Percentiles rank a stretch among this genome's conserved stretches.
Evolutionary conservation across 2,329 filamentous ascomycete genomes (phyloP).

Genomic region (Blastomyces gilchristii): DNA sequence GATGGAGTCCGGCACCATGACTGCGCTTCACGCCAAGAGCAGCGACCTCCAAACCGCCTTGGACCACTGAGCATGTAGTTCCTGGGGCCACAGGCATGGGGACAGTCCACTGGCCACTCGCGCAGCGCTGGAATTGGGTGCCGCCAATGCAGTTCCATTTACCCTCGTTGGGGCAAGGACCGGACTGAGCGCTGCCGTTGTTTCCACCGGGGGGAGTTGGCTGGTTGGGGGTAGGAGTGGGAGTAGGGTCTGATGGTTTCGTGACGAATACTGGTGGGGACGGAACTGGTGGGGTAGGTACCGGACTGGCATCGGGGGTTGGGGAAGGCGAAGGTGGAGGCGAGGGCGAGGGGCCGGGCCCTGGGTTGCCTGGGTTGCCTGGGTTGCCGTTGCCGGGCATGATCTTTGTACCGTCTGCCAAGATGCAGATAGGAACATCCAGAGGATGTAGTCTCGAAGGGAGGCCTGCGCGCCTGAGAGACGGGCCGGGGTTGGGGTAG

Average conservation of each 20-base stretch:
- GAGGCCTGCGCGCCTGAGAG: conserved; percentile 42
- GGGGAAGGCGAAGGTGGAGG: conserved; percentile 14
- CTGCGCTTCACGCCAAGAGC: conserved; percentile 19
- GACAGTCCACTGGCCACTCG: conserved; percentile 47
- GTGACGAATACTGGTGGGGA: neutral
- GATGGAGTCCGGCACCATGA: conserved; percentile 22
- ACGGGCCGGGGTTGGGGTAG: conserved; percentile 59
- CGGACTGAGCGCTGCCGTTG: conserved; percentile 8
- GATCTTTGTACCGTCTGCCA: conserved; percentile 21
- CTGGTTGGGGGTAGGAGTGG: conserved; percentile 13
- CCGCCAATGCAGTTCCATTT: conserved; percentile 50
- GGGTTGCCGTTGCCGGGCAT: conserved; percentile 25
- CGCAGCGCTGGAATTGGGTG: conserved; percentile 51
- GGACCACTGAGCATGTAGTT: conserved; percentile 41
- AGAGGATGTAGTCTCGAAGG: conserved; percentile 26
- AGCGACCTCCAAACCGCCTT: conserved; percentile 22
- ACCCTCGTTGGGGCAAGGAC: conserved; percentile 44
- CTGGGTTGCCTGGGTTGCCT: conserved; percentile 11
- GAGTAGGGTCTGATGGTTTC: conserved; percentile 15
- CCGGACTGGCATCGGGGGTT: neutral
- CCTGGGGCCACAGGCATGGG: conserved; percentile 44
- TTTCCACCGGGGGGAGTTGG: conserved; percentile 7
- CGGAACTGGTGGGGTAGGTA: neutral
- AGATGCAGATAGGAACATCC: conserved; percentile 23
- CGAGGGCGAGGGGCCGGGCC: conserved; percentile 13